Base-by-base conservation (phyloP, 108 stramenopile genomes). In the Seminavis robusta region DNA sequence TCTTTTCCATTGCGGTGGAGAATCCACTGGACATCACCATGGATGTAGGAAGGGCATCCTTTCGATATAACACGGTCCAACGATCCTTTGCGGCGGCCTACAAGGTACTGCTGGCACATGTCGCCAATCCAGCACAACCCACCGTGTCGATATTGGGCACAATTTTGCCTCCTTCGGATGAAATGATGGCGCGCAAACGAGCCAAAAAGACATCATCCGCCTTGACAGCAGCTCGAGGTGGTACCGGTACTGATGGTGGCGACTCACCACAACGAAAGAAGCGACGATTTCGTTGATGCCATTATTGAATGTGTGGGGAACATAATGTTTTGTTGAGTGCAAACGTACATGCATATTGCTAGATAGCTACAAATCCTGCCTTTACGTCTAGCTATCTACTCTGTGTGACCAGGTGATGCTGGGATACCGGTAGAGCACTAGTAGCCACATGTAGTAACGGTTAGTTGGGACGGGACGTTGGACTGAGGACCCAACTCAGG, bases 41-140 rank as follows among this genome's bases (percentile, higher is more conserved):
- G 54, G 92, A 96, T 70, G 92, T 96, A 0, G 95, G 93, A 0
- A 68, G 53, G 1, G 56, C 83, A 40, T 77, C 81, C 7, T 96
- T 77, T 71, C 70, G 86, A 10, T 88, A 94, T 33, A 66, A 76
- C 24, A 58, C 77, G 45, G 69, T 94, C 16, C 80, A 88, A 48
- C 61, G 86, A 27, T 69, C 92, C 13, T 94, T 96, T 66, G 90
- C 86, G 33, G 73, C 85, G 43, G 90, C 92, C 4, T 86, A 79
- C 71, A 73, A 69, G 29, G 59, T 73, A 1, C 39, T 95, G 42
- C 53, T 90, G 49, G 52, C 74, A 33, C 73, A 88, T 48, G 73
- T 84, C 26, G 68, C 86, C 8, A 80, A 81, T 56, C 88, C 88
- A 6, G 27, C 41, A 4, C 43, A 66, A 20, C 68, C 46, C 13